Base-by-base conservation (phyloP, 148 eudicot species). In the Rhododendron mucronatum region DNA sequence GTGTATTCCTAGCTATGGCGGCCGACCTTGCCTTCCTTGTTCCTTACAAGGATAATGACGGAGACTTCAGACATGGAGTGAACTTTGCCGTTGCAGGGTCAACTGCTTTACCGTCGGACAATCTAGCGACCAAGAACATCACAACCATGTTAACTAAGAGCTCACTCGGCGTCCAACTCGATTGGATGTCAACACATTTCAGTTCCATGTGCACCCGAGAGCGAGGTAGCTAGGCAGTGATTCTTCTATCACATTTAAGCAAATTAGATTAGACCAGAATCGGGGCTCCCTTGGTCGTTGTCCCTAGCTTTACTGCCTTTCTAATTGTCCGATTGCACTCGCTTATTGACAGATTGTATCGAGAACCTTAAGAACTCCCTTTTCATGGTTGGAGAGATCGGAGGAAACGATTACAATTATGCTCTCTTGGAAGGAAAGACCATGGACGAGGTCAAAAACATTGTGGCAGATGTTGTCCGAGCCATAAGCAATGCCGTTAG, bases 301-400 rank as follows among this genome's bases (percentile, higher is more conserved):
- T 41, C 44, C 44, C 44, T 41, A 41, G 44, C 44, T 41, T 41
- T 41, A 41, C 44, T 1, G 50, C 10, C 1, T 4, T 55, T 16
- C 63, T 18, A 5, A 4, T 57, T 57, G 18, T 1, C n/a, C 4
- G 8, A 57, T 18, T 57, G n/a, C 10, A 23, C 1, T 63, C 0
- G 23, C 3, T 23, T 26, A 77, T 41, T 2, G 18, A 37, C 80
- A 77, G 80, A 77, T 20, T 41, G 80, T 10, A 8, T 37, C 23
- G 14, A 21, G 80, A 77, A 37, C 28, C 80, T 77, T 39, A 39
- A 21, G 28, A 41, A 7, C 6, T 77, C 80, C 7, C 80, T 77
- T 20, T 77, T 77, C 50, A 41, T 77, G 80, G 80, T 77, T 21
- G 80, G 80, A 41, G 80, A 77, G 48, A 77, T 77, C 3, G 80